Percentiles rank a stretch among this genome's conserved stretches.
phyloP scores from a whole-genome alignment of 805 yeast genomes.

The Kuraishia hungarica region DNA sequence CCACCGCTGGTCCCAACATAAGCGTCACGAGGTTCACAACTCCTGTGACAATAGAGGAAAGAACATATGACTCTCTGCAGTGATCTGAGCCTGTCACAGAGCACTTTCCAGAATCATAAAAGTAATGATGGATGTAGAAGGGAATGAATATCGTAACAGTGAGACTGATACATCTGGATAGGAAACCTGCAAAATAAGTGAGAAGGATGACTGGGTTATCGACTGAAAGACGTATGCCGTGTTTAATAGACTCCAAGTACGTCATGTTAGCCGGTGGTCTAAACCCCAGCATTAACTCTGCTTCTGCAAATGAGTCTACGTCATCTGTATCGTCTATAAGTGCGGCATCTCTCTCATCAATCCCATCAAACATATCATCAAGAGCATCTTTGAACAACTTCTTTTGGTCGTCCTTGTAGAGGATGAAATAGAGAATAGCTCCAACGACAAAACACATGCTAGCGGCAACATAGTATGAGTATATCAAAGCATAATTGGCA shows the following conservation, averaged over 20 bases:
- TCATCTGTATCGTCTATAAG: conserved; percentile 6
- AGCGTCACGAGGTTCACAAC: conserved; percentile 51
- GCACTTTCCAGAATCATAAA: conserved; percentile 42
- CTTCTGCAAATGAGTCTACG: conserved; percentile 7
- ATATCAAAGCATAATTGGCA: conserved; percentile 33
- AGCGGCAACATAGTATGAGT: conserved; percentile 31
- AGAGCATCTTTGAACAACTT: conserved; percentile 19
- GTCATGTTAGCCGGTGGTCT: conserved; percentile 9
- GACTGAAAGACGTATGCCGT: conserved; percentile 40
- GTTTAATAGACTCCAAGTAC: conserved; percentile 32
- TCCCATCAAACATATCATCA: conserved; percentile 23
- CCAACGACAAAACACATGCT: conserved; percentile 25
- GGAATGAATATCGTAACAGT: conserved; percentile 55
- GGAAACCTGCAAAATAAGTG: conserved; percentile 54
- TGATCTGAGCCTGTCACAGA: conserved; percentile 21
- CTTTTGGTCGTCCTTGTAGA: conserved; percentile 35
- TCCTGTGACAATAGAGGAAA: conserved; percentile 63
- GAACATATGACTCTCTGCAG: conserved; percentile 56
- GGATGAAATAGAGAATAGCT: conserved; percentile 26
- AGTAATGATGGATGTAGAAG: conserved; percentile 50
- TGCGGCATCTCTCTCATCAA: conserved; percentile 19
- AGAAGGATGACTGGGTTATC: conserved; percentile 38
- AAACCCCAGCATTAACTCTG: conserved; percentile 8
- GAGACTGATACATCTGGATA: conserved; percentile 57
- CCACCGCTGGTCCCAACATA: conserved; percentile 58